Base-by-base conservation (phyloP, 441 rosid genomes). In the Adansonia madagascariensis region DNA sequence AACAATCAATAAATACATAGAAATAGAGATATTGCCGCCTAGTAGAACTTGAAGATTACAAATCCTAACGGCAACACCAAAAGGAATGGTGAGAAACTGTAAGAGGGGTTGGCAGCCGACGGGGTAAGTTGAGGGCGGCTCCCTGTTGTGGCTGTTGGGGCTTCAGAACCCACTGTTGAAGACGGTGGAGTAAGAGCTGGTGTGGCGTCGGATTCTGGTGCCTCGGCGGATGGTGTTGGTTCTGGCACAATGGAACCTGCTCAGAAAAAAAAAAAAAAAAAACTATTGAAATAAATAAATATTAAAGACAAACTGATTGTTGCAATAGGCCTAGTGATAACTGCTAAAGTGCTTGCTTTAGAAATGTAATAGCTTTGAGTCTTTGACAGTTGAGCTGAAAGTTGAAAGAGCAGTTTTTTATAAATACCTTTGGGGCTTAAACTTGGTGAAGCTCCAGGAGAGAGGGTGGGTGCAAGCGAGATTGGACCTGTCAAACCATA, bases 131-230 rank as follows among this genome's bases (percentile, higher is more conserved):
- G 75, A 0, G 97, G 94, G 66, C 87, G 86, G 80, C 82, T 82
- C 17, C 88, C 93, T 3, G 88, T 73, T 31, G 85, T 86, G 11
- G 87, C 64, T 0, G 91, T 81, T 0, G 95, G 96, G 57, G 83
- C 74, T 18, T 56, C 89, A 22, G 84, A 56, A 8, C 49, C 77
- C 0, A 2, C 79, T 0, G 92, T 80, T 39, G 91, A 27, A 46
- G 89, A 78, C 6, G 97, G 89, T n/a, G 93, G 89, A 56, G 84
- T 81, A 77, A 74, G 47, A 43, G 47, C 77, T 27, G 84, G 78
- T 3, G 91, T 89, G 22, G 89, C 53, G 78, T 83, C 84, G 3
- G 96, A 82, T 82, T 80, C 90, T 4, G 98, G 98, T 14, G 97
- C 77, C 68, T 62, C 81, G n/a, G 75, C 81, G n/a, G 75, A 70